phyloP scores from a whole-genome alignment of 202 grass and related monocot genomes.

The Schoenoplectus tabernaemontani region DNA sequence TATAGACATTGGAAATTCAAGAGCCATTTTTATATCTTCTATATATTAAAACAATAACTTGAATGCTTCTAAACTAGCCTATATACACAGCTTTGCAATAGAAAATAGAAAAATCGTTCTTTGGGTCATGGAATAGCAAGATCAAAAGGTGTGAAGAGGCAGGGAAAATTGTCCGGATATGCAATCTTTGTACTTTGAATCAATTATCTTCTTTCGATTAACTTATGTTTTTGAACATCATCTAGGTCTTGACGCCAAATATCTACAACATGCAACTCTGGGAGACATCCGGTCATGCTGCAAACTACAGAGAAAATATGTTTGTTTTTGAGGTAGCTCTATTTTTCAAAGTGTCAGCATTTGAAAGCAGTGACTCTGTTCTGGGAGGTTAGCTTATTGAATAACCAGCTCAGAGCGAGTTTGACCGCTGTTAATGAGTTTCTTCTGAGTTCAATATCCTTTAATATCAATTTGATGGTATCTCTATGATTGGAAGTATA shows the following conservation, averaged over 20 bases:
- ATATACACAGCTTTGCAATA: not conserved
- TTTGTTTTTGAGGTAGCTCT: slow-evolving; percentile 87
- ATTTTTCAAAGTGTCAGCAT: not conserved
- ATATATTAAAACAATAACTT: not conserved
- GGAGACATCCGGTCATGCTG: slow-evolving; percentile 96
- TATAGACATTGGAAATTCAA: not conserved
- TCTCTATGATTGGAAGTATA: not conserved
- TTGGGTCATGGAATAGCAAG: not conserved
- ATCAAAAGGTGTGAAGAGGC: not conserved
- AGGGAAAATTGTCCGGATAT: not conserved
- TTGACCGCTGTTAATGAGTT: slow-evolving; percentile 1
- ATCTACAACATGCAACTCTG: slow-evolving; percentile 99
- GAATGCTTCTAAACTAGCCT: not conserved
- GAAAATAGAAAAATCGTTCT: not conserved
- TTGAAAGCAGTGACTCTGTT: not conserved
- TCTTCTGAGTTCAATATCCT: not conserved
- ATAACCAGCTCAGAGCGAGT: not conserved
- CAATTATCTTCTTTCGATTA: not conserved
- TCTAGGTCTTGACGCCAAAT: slow-evolving; percentile 84
- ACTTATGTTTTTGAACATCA: slow-evolving; percentile 10
- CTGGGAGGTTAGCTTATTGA: not conserved
- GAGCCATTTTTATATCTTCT: not conserved
- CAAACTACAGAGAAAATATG: slow-evolving; percentile 99
- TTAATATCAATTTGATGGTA: not conserved
- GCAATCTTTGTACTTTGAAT: not conserved